phyloP scores from a whole-genome alignment of 495 filamentous ascomycete species.

The Penicillium cosmopolitanum region DNA sequence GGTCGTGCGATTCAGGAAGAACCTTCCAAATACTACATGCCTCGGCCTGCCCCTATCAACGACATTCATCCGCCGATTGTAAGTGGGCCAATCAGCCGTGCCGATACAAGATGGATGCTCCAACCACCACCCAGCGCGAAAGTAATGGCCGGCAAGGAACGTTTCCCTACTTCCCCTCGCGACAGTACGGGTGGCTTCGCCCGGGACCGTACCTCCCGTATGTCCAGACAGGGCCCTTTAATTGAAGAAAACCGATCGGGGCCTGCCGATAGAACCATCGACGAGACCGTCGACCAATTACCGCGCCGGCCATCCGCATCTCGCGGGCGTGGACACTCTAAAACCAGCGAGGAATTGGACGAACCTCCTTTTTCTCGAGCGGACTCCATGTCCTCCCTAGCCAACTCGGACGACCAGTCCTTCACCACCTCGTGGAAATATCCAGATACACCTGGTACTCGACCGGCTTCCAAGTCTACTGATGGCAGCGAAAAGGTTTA shows the following conservation, averaged over 20 bases:
- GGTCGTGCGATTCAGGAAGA: slow-evolving; percentile 44
- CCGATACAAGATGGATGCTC: slow-evolving; percentile 85
- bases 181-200: slow-evolving; percentile 20
- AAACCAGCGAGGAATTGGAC: slow-evolving; percentile 35
- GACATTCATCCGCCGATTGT: slow-evolving; percentile 87
- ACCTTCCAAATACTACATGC: slow-evolving; percentile 62
- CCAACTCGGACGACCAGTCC: slow-evolving; percentile 36
- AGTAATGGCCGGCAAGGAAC: slow-evolving; percentile 82
- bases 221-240: slow-evolving; percentile 8
- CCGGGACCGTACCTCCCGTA: slow-evolving; percentile 19
- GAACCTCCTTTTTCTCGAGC: slow-evolving; percentile 31
- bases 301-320: slow-evolving; percentile 30
- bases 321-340: slow-evolving; percentile 21
- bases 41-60: slow-evolving; percentile 79
- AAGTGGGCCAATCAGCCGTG: slow-evolving; percentile 67
- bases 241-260: slow-evolving; percentile 14
- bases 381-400: slow-evolving; percentile 40
- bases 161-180: slow-evolving; percentile 44
- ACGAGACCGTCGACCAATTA: slow-evolving; percentile 17
- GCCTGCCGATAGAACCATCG: slow-evolving; percentile 10
- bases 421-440: slow-evolving; percentile 38
- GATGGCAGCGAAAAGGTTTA: slow-evolving; percentile 32
- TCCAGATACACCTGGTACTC: slow-evolving; percentile 45
- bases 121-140: slow-evolving; percentile 83
- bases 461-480: slow-evolving; percentile 46